Percentiles rank a stretch among this genome's conserved stretches.
Evolutionary conservation across 768 basidiomycete species (phyloP).

Genomic region (Hypholoma fasciculare): DNA sequence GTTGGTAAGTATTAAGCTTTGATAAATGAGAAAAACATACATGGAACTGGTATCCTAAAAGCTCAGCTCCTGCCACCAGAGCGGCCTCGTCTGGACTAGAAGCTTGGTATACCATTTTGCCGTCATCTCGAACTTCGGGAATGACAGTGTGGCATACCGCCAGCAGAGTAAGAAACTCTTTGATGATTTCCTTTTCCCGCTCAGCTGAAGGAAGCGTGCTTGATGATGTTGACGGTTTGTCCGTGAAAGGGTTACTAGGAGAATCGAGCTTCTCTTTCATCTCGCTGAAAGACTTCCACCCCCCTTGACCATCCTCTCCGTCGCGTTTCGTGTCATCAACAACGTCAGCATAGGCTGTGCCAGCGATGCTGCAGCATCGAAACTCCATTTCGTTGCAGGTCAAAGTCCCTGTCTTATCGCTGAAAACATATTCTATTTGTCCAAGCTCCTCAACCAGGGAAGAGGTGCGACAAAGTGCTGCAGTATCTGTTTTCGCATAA

Average conservation of each 20-base stretch:
- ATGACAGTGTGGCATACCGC: slow-evolving; percentile 99
- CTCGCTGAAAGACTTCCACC: slow-evolving; percentile 82
- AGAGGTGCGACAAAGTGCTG: slow-evolving; percentile 96
- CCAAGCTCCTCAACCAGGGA: slow-evolving; percentile 98
- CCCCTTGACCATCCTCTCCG: slow-evolving; percentile 53
- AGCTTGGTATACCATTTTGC: slow-evolving; percentile 92
- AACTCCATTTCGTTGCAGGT: slow-evolving; percentile 99
- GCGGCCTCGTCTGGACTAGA: slow-evolving; percentile 98
- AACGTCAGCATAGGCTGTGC: slow-evolving; percentile 84
- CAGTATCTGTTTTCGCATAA: slow-evolving; percentile 91
- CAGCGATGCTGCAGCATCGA: slow-evolving; percentile 84
- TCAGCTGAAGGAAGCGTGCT: slow-evolving; percentile 24
- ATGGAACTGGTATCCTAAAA: slow-evolving; percentile 91
- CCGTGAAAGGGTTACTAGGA: slow-evolving; percentile 59
- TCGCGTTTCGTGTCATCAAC: slow-evolving; percentile 87
- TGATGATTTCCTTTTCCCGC: slow-evolving; percentile 53
- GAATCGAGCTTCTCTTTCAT: slow-evolving; percentile 58
- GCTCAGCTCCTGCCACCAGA: slow-evolving; percentile 89
- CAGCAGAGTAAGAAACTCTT: slow-evolving; percentile 79
- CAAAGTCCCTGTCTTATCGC: slow-evolving; percentile 92
- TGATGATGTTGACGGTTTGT: slow-evolving; percentile 36
- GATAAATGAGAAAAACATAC: slow-evolving; percentile 47
- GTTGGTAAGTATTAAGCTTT: slow-evolving; percentile 3
- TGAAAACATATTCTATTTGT: slow-evolving; percentile 96
- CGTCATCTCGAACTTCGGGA: slow-evolving; percentile 78